Evolutionary conservation across 139 green algal genomes (phyloP).

Genomic region (Choricystis sp.): DNA sequence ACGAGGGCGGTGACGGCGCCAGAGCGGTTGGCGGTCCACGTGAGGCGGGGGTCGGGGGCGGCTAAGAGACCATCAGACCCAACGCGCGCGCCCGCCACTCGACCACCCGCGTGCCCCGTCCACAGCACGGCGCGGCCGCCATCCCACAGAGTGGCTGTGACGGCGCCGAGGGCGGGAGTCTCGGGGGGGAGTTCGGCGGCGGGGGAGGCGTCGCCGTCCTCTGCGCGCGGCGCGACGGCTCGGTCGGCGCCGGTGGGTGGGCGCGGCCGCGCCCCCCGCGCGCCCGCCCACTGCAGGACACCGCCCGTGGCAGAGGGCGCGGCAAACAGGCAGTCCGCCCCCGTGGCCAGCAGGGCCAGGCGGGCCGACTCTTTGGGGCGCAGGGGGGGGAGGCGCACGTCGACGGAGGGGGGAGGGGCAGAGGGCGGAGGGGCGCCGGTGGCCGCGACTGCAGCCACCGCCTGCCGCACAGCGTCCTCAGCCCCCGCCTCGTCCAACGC

Average conservation of each 20-base stretch:
- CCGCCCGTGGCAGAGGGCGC: slow-evolving; percentile 14
- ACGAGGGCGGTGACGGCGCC: slow-evolving; percentile 25
- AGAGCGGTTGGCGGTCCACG: slow-evolving; percentile 19
- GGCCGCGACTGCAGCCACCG: neutral
- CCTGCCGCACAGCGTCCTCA: neutral
- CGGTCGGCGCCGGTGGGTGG: neutral
- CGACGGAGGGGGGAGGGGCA: slow-evolving; percentile 16
- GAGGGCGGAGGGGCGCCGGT: neutral
- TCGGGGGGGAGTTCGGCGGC: slow-evolving; percentile 13
- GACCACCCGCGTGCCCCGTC: slow-evolving; percentile 28
- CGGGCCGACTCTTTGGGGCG: slow-evolving; percentile 28
- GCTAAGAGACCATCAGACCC: neutral
- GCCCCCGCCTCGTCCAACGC: neutral
- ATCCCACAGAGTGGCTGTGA: slow-evolving; percentile 19
- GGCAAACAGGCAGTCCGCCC: slow-evolving; percentile 37
- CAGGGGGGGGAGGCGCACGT: slow-evolving; percentile 35
- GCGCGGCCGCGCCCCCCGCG: slow-evolving; percentile 10
- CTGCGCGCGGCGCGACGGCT: neutral
- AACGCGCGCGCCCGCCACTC: slow-evolving; percentile 10
- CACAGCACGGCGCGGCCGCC: slow-evolving; percentile 21
- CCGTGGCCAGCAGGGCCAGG: slow-evolving; percentile 24
- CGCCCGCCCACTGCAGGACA: slow-evolving; percentile 19
- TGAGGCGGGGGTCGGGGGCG: slow-evolving; percentile 7
- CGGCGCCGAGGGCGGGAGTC: neutral
- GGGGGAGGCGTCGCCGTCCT: slow-evolving; percentile 30